These are phyloP conservation scores for Fusarium annulatum DNA, from an alignment of 2,329 filamentous ascomycete species.

Conservation along the genomic window DNA sequence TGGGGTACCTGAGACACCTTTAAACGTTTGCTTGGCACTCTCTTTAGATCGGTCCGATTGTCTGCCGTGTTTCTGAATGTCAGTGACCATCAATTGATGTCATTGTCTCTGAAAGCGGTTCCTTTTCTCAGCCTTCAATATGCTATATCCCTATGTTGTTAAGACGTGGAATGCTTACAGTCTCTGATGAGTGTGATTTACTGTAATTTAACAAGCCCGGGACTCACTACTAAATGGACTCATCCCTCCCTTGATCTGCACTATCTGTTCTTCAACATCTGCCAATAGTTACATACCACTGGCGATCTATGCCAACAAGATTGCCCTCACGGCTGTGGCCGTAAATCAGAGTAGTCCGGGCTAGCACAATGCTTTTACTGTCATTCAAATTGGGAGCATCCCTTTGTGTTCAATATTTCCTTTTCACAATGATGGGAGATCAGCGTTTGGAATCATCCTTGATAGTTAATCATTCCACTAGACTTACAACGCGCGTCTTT, in stretches of 20 bases:
- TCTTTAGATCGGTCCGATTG: not conserved
- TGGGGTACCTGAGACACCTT: not conserved
- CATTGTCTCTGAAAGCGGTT: not conserved
- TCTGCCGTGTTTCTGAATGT: not conserved
- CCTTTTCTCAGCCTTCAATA: not conserved
- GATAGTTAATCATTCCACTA: not conserved
- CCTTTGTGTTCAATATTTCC: not conserved
- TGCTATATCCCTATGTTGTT: too few species aligned
- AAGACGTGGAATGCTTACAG: not conserved
- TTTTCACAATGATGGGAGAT: not conserved
- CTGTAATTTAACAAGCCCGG: not conserved
- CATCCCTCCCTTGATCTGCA: not conserved
- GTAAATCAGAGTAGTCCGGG: not conserved
- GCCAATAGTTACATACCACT: not conserved
- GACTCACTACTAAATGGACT: too few species aligned
- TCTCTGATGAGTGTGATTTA: not conserved
- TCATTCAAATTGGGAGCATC: not conserved
- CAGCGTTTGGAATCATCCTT: not conserved
- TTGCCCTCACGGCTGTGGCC: too few species aligned
- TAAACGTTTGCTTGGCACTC: not conserved
- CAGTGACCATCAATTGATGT: not conserved
- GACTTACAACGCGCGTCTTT: not conserved
- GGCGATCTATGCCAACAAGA: not conserved
- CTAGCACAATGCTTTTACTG: not conserved
- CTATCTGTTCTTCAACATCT: too few species aligned